Evolutionary conservation across 768 basidiomycete genomes (phyloP).

Genomic region (Hortiboletus flavorubellus): DNA sequence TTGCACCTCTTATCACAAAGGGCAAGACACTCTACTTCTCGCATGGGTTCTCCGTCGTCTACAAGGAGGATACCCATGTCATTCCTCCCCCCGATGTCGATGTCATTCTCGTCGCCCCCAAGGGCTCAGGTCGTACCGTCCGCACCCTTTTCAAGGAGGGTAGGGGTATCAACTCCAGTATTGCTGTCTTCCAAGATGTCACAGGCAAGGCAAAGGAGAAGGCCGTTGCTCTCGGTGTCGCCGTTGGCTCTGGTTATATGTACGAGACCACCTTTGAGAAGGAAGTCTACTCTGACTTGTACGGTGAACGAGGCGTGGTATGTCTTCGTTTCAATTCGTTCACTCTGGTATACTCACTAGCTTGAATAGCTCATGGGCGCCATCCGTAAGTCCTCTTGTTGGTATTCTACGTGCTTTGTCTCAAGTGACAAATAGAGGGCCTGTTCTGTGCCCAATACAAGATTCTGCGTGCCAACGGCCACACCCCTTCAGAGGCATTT

Average conservation of each 20-base stretch:
- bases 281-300: conserved; percentile 99
- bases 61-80: conserved; percentile 95
- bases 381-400: conserved; percentile 60
- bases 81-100: conserved; percentile 91
- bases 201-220: conserved; percentile 98
- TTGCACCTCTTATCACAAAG: conserved; percentile 96
- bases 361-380: conserved; percentile 83
- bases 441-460: conserved; percentile 99
- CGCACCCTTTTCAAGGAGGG: conserved; percentile 99
- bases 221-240: conserved; percentile 92
- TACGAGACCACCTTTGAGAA: conserved; percentile 99
- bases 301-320: conserved; percentile 99
- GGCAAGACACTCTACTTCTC: conserved; percentile 99
- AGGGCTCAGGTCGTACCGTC: conserved; percentile 98
- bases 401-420: background rate
- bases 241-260: conserved; percentile 93
- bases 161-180: conserved; percentile 92
- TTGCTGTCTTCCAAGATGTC: conserved; percentile 97
- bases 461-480: conserved; percentile 94
- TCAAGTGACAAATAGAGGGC: conserved; percentile 59
- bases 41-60: conserved; percentile 98
- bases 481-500: conserved; percentile 97
- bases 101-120: conserved; percentile 98
- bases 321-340: conserved; percentile 34
- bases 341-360: conserved; percentile 2